Evolutionary conservation across 2,329 filamentous ascomycete species (phyloP).

Genomic region (Hypocrella siamensis): DNA sequence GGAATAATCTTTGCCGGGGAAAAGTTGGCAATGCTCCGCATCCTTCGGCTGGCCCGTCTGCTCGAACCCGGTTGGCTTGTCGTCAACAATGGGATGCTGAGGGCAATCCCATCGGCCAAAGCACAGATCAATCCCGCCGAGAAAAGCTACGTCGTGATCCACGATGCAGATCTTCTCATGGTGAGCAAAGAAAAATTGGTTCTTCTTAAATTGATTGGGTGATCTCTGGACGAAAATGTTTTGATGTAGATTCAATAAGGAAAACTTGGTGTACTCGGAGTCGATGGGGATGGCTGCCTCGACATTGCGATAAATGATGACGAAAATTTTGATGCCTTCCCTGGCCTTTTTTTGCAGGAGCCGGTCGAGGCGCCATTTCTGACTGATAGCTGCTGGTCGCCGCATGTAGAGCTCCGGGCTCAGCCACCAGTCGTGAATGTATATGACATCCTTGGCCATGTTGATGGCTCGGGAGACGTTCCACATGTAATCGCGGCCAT

Average conservation of each 20-base stretch:
- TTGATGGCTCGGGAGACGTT: slow-evolving; percentile 93
- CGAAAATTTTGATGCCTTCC: slow-evolving; percentile 93
- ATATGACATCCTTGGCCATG: slow-evolving; percentile 94
- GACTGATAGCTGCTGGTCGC: slow-evolving; percentile 83
- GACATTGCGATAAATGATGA: slow-evolving; percentile 96
- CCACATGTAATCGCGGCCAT: slow-evolving; percentile 98
- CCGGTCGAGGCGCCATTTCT: slow-evolving; percentile 92
- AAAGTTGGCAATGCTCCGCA: slow-evolving; percentile 86
- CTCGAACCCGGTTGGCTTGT: slow-evolving; percentile 92
- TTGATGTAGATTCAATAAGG: slow-evolving; percentile 81
- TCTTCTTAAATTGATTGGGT: slow-evolving; percentile 95
- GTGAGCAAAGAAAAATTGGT: slow-evolving; percentile 98
- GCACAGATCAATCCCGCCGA: slow-evolving; percentile 90
- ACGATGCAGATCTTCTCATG: slow-evolving; percentile 97
- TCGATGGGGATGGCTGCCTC: slow-evolving; percentile 95
- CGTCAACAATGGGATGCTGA: slow-evolving; percentile 78
- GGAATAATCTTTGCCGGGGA: slow-evolving; percentile 96
- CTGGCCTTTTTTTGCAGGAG: slow-evolving; percentile 84
- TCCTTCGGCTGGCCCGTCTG: slow-evolving; percentile 60
- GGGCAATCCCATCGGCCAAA: slow-evolving; percentile 97
- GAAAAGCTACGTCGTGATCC: slow-evolving; percentile 89
- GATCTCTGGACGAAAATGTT: slow-evolving; percentile 95
- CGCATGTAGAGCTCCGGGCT: slow-evolving; percentile 93
- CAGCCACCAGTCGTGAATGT: slow-evolving; percentile 99
- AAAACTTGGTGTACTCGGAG: slow-evolving; percentile 96